Conservation (phyloP, 257 asterid species). For the Lycium barbarum region DNA sequence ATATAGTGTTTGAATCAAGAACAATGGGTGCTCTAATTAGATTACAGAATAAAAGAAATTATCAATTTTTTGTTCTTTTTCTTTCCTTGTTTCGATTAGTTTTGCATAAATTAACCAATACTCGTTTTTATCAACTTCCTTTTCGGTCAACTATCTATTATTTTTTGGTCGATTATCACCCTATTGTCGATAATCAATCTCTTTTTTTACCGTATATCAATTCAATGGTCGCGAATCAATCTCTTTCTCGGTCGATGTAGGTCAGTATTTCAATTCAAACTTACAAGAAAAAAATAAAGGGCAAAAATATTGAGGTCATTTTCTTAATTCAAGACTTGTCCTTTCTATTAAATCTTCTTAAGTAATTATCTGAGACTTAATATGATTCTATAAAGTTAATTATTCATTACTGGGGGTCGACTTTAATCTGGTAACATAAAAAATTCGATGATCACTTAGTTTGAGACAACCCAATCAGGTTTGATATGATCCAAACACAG, state of each 20-base stretch:
- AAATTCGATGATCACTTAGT: neutral
- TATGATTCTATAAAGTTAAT: neutral
- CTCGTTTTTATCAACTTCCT: neutral
- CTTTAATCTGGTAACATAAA: no score
- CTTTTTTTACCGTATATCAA: no score
- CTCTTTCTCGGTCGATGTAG: no score
- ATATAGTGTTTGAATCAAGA: neutral
- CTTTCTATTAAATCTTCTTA: no score
- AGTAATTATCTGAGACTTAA: neutral
- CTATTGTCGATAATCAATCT: neutral
- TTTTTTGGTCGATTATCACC: no score
- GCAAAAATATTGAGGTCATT: neutral
- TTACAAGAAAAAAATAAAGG: neutral
- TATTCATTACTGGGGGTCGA: neutral
- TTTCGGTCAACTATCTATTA: neutral
- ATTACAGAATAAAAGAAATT: no score
- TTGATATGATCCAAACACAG: constrained; percentile 18
- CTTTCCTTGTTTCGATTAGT: no score
- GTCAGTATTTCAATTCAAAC: neutral
- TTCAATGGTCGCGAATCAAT: neutral
- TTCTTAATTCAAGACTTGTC: neutral
- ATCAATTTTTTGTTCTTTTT: neutral
- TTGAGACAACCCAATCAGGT: neutral
- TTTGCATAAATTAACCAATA: neutral
- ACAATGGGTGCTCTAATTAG: neutral